Conservation (phyloP, 2,329 filamentous ascomycete genomes). For the Metarhizium brunneum region DNA sequence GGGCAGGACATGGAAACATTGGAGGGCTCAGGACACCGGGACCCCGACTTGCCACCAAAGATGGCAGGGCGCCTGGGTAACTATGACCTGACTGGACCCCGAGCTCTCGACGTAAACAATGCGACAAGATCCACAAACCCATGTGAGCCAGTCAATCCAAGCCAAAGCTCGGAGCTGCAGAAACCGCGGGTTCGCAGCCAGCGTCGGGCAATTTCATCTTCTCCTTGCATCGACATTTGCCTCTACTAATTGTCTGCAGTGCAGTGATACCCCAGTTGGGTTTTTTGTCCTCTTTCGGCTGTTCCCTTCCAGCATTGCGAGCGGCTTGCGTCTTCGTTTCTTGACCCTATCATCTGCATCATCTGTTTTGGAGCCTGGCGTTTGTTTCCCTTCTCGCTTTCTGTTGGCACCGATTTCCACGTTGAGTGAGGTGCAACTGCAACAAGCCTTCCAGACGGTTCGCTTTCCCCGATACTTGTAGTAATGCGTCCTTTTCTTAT, state of each 20-base stretch:
- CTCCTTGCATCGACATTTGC: conserved; percentile 1
- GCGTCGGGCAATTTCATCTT: neutral
- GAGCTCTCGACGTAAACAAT: conserved; percentile 3
- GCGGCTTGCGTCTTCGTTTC: conserved; percentile 6
- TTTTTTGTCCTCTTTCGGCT: neutral
- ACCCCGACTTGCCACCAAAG: neutral
- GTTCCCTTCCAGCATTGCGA: conserved; percentile 6
- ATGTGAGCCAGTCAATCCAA: neutral
- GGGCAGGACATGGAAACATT: too few species aligned
- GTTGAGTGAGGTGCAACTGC: conserved; percentile 1
- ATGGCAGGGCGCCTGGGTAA: neutral
- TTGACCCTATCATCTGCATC: conserved; percentile 9
- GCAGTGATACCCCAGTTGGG: neutral
- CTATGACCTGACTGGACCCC: neutral
- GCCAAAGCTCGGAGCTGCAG: neutral
- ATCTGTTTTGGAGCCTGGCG: conserved; percentile 16
- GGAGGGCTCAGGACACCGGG: too few species aligned
- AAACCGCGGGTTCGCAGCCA: neutral
- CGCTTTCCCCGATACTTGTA: neutral
- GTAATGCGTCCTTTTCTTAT: neutral
- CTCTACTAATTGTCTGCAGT: neutral
- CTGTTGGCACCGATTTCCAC: neutral
- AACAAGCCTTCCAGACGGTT: neutral
- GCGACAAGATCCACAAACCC: neutral
- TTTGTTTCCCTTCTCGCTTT: conserved; percentile 16